Evolutionary conservation across 148 eudicot genomes (phyloP).

Genomic region (Diospyros lotus): DNA sequence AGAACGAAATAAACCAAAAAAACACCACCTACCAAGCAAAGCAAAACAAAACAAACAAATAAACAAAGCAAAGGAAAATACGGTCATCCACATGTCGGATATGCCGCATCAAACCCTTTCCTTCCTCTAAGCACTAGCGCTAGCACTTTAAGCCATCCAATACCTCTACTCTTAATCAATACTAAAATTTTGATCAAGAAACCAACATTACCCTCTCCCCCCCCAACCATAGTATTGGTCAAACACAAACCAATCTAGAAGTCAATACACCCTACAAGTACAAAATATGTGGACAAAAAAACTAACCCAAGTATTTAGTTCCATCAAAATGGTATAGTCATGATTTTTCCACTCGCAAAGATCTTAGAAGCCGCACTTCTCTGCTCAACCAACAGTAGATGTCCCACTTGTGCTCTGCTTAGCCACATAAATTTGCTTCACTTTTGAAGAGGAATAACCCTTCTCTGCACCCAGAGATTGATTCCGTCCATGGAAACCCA

Average conservation of each 20-base stretch:
- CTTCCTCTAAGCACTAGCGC: background rate
- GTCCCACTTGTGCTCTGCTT: constrained; percentile 56
- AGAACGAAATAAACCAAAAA: background rate
- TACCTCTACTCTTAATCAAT: constrained; percentile 7
- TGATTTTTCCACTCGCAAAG: background rate
- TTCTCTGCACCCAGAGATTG: constrained; percentile 58
- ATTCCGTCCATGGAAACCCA: constrained; percentile 77
- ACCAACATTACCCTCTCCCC: constrained; percentile 1
- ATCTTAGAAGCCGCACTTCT: background rate
- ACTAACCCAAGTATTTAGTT: background rate
- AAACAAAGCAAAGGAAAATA: background rate
- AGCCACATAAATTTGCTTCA: constrained; percentile 89
- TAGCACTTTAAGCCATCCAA: background rate
- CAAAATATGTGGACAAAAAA: background rate
- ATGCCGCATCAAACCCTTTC: background rate
- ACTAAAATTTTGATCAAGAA: background rate
- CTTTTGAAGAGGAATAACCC: constrained; percentile 47
- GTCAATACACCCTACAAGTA: background rate
- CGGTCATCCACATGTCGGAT: background rate
- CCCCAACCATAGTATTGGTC: background rate
- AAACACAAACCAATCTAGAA: background rate
- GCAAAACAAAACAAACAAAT: background rate
- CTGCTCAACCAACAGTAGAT: constrained; percentile 33
- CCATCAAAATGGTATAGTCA: background rate
- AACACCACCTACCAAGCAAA: constrained; percentile 4